Evolutionary conservation across 352 stramenopile genomes (phyloP).

Genomic region (Sclerospora graminicola): DNA sequence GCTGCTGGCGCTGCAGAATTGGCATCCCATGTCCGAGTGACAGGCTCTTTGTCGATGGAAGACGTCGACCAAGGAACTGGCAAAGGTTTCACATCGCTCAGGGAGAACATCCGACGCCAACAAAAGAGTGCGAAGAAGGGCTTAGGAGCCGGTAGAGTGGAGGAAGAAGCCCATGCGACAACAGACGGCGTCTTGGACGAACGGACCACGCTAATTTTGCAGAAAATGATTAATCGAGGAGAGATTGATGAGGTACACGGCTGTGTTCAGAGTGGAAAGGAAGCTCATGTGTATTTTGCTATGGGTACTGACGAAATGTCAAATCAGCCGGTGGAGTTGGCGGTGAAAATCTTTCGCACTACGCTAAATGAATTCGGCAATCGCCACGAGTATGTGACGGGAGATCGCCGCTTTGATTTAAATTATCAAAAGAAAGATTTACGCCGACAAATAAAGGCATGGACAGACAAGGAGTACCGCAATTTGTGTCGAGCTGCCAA

Average conservation of each 20-base stretch:
- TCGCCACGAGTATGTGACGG: constrained; percentile 73
- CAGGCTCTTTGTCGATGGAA: constrained; percentile 29
- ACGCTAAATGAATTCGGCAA: constrained; percentile 79
- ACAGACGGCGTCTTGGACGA: constrained; percentile 70
- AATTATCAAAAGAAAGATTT: constrained; percentile 65
- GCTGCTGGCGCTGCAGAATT: constrained; percentile 8
- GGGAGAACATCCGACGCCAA: constrained; percentile 38
- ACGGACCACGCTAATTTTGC: constrained; percentile 53
- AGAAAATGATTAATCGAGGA: constrained; percentile 65
- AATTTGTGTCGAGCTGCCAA: constrained; percentile 49
- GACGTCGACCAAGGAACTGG: constrained; percentile 28
- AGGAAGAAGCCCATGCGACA: constrained; percentile 42
- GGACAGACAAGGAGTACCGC: constrained; percentile 66
- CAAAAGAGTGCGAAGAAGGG: constrained; percentile 55
- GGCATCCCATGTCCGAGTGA: constrained; percentile 10
- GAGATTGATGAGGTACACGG: constrained; percentile 65
- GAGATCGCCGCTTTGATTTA: constrained; percentile 65
- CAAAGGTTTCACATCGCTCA: constrained; percentile 46
- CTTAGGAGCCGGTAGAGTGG: constrained; percentile 32
- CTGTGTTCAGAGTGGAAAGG: constrained; percentile 72
- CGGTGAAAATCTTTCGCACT: constrained; percentile 80
- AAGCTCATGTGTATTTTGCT: constrained; percentile 74
- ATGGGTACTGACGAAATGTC: constrained; percentile 39
- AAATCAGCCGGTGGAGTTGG: constrained; percentile 26
- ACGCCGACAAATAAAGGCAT: constrained; percentile 55